phyloP scores from a whole-genome alignment of 202 grass and related monocot species.

The Musa balbisiana region DNA sequence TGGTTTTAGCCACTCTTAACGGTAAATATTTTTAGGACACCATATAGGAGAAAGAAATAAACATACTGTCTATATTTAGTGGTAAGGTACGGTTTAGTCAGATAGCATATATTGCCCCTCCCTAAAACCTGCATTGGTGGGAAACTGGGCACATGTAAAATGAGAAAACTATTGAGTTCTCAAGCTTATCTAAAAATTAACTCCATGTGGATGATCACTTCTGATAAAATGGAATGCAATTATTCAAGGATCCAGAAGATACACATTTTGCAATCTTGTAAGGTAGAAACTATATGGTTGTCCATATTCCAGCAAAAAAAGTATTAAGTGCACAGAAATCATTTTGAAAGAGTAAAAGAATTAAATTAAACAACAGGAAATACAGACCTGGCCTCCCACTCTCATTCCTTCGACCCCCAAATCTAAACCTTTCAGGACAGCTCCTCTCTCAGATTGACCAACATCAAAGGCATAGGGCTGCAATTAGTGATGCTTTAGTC shows the following conservation, averaged over 20 bases:
- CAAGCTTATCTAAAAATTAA: no score
- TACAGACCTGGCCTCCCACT: conserved; percentile 73
- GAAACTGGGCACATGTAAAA: no score
- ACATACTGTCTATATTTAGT: no score
- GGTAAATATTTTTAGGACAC: no score
- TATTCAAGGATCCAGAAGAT: neutral
- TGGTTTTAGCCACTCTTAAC: no score
- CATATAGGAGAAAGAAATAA: neutral
- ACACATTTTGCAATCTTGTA: neutral
- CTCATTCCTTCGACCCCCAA: conserved; percentile 97
- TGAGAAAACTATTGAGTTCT: no score
- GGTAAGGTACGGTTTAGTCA: no score
- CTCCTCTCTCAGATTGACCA: conserved; percentile 80
- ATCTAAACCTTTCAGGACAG: conserved; percentile 89
- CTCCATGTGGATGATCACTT: neutral
- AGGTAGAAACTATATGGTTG: neutral
- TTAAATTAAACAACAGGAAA: neutral
- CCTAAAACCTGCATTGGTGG: no score
- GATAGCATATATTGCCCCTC: no score
- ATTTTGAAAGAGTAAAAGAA: neutral
- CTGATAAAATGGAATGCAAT: neutral
- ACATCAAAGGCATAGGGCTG: conserved; percentile 95
- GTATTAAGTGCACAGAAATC: neutral
- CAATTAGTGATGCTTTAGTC: conserved; percentile 20
- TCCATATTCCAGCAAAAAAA: neutral